Evolutionary conservation across 805 yeast genomes (phyloP).

Genomic region (Kodamaea lidongshanica): DNA sequence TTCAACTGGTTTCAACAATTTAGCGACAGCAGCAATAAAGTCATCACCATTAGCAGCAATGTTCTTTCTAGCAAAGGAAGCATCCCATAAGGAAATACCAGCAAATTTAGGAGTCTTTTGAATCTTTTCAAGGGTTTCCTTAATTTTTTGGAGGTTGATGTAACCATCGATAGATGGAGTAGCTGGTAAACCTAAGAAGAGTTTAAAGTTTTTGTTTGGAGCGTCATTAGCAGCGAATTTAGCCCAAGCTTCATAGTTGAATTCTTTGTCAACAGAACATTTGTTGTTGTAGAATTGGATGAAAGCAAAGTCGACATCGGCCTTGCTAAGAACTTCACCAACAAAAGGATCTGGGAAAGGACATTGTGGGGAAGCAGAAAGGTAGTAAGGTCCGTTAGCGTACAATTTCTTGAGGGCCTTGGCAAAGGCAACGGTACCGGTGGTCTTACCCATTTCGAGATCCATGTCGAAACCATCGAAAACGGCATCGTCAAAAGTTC

Average conservation of each 20-base stretch:
- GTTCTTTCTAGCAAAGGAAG: constrained; percentile 19
- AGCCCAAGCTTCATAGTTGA: constrained; percentile 67
- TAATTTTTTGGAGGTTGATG: constrained; percentile 20
- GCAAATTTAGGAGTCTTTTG: constrained; percentile 22
- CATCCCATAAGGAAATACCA: constrained; percentile 33
- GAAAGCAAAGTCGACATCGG: constrained; percentile 70
- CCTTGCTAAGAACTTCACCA: constrained; percentile 30
- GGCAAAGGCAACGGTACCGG: constrained; percentile 20
- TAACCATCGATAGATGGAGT: constrained; percentile 34
- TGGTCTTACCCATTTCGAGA: constrained; percentile 22
- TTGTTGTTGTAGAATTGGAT: constrained; percentile 85
- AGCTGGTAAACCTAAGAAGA: constrained; percentile 33
- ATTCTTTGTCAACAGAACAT: constrained; percentile 46
- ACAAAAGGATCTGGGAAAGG: constrained; percentile 62
- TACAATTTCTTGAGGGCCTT: constrained; percentile 3
- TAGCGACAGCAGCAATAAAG: constrained; percentile 1
- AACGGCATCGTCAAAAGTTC: constrained; percentile 8
- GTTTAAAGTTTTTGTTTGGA: constrained; percentile 36
- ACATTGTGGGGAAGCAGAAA: constrained; percentile 91
- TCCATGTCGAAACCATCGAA: constrained; percentile 31
- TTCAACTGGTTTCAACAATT: constrained; percentile 2
- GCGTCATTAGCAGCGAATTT: constrained; percentile 50
- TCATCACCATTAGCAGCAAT: constrained; percentile 2
- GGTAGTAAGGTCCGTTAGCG: constrained; percentile 54
- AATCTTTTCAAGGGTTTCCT: constrained; percentile 12